phyloP scores from a whole-genome alignment of 2,329 filamentous ascomycete species.

The Cryphonectria nitschkei region DNA sequence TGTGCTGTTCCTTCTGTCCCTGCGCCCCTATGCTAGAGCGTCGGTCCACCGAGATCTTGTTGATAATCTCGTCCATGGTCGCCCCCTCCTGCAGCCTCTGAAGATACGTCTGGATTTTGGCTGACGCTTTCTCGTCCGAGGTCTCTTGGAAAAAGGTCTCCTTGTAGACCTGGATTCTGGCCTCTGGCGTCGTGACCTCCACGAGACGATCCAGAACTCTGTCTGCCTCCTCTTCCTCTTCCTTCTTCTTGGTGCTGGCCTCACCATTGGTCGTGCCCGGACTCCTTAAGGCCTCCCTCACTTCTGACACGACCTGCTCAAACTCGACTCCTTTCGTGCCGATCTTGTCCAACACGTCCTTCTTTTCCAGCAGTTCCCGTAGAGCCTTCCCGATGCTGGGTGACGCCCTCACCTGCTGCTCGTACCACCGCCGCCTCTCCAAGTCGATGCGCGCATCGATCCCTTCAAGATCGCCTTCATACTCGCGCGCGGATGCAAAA shows the following conservation, averaged over 20 bases:
- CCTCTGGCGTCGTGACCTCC: conserved; percentile 28
- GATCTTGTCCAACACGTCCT: conserved; percentile 25
- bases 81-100: conserved; percentile 32
- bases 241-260: not conserved
- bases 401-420: conserved; percentile 36
- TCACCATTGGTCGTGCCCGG: conserved; percentile 8
- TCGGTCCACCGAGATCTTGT: conserved; percentile 33
- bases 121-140: conserved; percentile 31
- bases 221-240: conserved; percentile 8
- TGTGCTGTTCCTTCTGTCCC: conserved; percentile 36
- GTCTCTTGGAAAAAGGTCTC: conserved; percentile 32
- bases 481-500: conserved; percentile 51
- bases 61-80: conserved; percentile 35
- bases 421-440: conserved; percentile 59
- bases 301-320: conserved; percentile 29
- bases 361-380: conserved; percentile 28
- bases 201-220: conserved; percentile 28
- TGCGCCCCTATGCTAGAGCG: conserved; percentile 31
- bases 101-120: conserved; percentile 34
- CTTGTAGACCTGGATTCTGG: conserved; percentile 30
- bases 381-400: conserved; percentile 32
- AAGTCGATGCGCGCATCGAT: conserved; percentile 55
- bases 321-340: conserved; percentile 28
- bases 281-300: conserved; percentile 22
- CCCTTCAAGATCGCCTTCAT: conserved; percentile 46